Evolutionary conservation across 2,329 filamentous ascomycete genomes (phyloP), one percentile per base, ranked within the genome.

Genomic region (Penicillium verrucosum): DNA sequence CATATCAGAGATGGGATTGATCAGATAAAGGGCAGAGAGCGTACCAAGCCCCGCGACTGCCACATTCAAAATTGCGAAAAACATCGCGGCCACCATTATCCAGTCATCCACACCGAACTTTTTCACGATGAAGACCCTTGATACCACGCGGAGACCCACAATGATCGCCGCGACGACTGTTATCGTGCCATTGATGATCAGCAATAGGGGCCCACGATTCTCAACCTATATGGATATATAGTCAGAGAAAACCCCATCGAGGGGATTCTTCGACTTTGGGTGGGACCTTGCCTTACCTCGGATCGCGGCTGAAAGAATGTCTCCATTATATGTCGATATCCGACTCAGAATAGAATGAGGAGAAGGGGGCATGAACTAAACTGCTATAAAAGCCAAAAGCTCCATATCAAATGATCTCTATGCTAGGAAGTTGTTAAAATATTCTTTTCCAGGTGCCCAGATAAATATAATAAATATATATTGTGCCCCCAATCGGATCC

Each of bases 141-240:
- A 49, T 16, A 49, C 29, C 25, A n/a, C 25, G 2, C 46, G 46
- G 23, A 49, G 46, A 11, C 36, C 25, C 36, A 49, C 46, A 40
- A 49, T 49, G 25, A 49, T 16, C 10, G 36, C 34, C 25, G 46
- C 46, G 8, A 49, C 1, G 12, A 36, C 46, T 9, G 46, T 49
- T n/a, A 49, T n/a, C n/a, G 46, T 49, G 34, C 46, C 25, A 30
- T 60, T 60, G 51, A 60, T 58, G 21, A 51, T 49, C 36, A 49
- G 36, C 36, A 49, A 11, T 16, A 40, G 2, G 23, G 46, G 36
- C 11, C 46, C 46, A 40, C 46, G 46, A n/a, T 49, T 21, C n/a
- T 40, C 46, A 23, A 49, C 16, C 27, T 60, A 55, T 16, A 57
- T 58, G 52, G 16, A 60, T 21, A 3, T 34, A 23, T 9, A 21